These are phyloP conservation scores for Cladosporium cucumerinum DNA, from an alignment of 2,329 filamentous ascomycete species.

Conservation along the genomic window DNA sequence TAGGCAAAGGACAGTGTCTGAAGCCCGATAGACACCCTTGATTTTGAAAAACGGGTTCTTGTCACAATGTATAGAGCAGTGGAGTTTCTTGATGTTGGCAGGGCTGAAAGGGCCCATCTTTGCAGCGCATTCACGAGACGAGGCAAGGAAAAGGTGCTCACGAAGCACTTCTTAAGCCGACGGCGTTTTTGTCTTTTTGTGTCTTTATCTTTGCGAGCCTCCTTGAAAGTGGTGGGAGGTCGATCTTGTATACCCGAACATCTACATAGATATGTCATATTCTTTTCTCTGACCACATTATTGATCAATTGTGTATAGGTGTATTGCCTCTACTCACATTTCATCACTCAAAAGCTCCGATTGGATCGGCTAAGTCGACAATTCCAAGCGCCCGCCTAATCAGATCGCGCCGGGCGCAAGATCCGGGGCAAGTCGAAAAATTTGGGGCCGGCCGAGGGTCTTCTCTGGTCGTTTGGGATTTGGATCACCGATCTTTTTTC, in stretches of 20 bases:
- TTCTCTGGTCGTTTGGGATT: neutral
- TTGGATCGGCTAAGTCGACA: neutral
- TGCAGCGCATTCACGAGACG: neutral
- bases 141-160: neutral
- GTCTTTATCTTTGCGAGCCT: neutral
- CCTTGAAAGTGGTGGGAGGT: neutral
- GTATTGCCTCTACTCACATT: neutral
- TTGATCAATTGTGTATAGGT: neutral
- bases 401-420: neutral
- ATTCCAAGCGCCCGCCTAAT: neutral
- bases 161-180: neutral
- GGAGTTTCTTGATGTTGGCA: neutral
- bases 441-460: neutral
- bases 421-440: neutral
- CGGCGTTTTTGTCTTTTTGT: neutral
- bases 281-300: neutral
- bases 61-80: neutral
- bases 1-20: slow-evolving; percentile 38
- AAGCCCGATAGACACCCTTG: slow-evolving; percentile 21
- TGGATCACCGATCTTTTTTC: neutral
- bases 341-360: neutral
- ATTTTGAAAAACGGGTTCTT: neutral
- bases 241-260: slow-evolving; percentile 11
- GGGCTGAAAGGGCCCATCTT: neutral
- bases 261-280: slow-evolving; percentile 4